Evolutionary conservation across 139 green algal genomes (phyloP), one percentile per base, ranked within the genome.

Genomic region (Raphidocelis subcapitata): DNA sequence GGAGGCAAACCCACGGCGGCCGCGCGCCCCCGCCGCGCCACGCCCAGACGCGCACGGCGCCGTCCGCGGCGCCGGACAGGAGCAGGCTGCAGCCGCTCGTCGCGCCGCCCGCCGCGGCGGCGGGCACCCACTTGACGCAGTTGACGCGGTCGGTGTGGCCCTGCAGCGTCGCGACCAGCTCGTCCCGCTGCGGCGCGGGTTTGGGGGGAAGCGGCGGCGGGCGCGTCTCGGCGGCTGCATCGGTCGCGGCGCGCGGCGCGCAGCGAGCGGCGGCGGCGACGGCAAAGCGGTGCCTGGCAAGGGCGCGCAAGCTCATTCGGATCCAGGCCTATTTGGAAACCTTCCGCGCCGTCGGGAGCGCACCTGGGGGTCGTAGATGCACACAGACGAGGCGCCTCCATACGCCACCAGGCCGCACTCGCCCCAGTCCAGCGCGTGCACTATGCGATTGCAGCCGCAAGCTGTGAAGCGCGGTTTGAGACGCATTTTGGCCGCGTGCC

Each of bases 121-220:
- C 16, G 3, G 78, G 77, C 29, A 94, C 49, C 90, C 91, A 97
- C 26, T 66, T 66, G 54, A 95, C 76, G 62, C 92, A 96, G 76
- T 90, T 93, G 10, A 97, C 90, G 15, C 77, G 64, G 15, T 74
- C 83, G 2, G 76, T 87, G 72, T 97, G 92, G 0, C 92, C 92
- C n/a, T 82, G 70, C 32, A 97, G 64, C 0, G 84, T 89, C 2
- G 68, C 73, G 5, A 87, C 44, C 0, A 95, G 68, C 16, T 76
- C 57, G 0, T 81, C 79, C 32, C 68, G 74, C 84, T 94, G 79
- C 74, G 75, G 0, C 62, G 26, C 15, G 60, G 51, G 24, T 36
- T n/a, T n/a, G n/a, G n/a, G n/a, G n/a, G n/a, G n/a, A 28, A 24
- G 0, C 41, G 20, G 32, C 5, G 59, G 15, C 63, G 57, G 49